phyloP scores from a whole-genome alignment of 495 filamentous ascomycete genomes.

The Lasiosphaeris hirsuta region DNA sequence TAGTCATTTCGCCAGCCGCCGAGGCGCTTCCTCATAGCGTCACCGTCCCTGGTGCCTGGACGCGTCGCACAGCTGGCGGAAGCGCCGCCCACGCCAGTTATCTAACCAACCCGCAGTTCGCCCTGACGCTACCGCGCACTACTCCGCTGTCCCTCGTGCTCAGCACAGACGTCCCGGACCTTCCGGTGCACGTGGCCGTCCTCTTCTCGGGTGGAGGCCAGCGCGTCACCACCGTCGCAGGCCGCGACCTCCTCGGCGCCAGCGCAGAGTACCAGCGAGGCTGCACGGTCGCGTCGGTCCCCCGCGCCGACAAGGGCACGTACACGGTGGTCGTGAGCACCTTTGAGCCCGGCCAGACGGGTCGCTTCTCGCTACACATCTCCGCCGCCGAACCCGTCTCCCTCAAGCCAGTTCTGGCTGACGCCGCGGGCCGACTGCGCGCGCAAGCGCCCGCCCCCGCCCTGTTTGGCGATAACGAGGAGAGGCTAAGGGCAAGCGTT shows the following conservation, averaged over 20 bases:
- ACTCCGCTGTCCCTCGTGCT: conserved; percentile 69
- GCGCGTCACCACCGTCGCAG: conserved; percentile 62
- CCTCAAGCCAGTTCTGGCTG: conserved; percentile 55
- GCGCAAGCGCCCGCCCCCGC: conserved; percentile 48
- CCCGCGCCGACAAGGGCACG: conserved; percentile 56
- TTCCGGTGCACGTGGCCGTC: conserved; percentile 80
- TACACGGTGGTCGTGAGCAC: conserved; percentile 90
- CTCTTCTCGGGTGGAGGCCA: conserved; percentile 67
- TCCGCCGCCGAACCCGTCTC: conserved; percentile 53
- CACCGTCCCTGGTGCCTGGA: conserved; percentile 65
- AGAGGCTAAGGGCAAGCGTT: conserved; percentile 52
- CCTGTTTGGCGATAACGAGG: conserved; percentile 45
- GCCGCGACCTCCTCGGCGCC: conserved; percentile 72
- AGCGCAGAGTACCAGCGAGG: conserved; percentile 83
- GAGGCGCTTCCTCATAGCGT: conserved; percentile 55
- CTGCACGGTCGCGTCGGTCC: conserved; percentile 63
- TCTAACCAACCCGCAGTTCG: conserved; percentile 81
- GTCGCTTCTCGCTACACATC: conserved; percentile 70
- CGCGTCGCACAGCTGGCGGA: conserved; percentile 73
- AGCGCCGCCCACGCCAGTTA: conserved; percentile 73
- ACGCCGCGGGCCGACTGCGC: conserved; percentile 65
- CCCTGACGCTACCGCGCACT: conserved; percentile 52
- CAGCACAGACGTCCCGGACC: conserved; percentile 51
- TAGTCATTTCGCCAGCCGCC: conserved; percentile 57
- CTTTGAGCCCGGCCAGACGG: conserved; percentile 74